Evolutionary conservation across 768 basidiomycete species (phyloP).

Genomic region (Ramaria sp.): DNA sequence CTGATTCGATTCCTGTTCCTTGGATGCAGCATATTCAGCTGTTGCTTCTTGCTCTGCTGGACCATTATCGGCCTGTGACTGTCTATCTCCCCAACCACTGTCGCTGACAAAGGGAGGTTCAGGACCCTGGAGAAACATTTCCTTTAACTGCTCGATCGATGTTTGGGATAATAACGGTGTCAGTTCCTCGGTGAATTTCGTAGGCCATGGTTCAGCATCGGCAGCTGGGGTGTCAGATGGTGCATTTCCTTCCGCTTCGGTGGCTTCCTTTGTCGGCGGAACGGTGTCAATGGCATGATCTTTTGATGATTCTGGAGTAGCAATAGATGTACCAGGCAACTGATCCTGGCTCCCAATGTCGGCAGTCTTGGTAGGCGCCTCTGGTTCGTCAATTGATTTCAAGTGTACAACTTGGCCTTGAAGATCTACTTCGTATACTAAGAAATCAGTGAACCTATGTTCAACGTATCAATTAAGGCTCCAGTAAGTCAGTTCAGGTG

Average conservation of each 20-base stretch:
- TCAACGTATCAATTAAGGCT: constrained; percentile 5
- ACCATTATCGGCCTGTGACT: constrained; percentile 25
- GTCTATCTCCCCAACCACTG: constrained; percentile 54
- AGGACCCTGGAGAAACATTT: constrained; percentile 72
- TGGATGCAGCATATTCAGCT: constrained; percentile 6
- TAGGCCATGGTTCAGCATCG: constrained; percentile 51
- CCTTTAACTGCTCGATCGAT: constrained; percentile 51
- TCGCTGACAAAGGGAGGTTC: constrained; percentile 68
- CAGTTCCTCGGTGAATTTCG: constrained; percentile 44
- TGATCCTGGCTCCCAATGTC: constrained; percentile 7
- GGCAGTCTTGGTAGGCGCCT: constrained; percentile 32
- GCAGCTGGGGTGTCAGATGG: background rate
- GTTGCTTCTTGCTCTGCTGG: constrained; percentile 4
- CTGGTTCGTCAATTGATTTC: constrained; percentile 66
- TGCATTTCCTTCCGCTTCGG: background rate
- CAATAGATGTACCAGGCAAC: background rate
- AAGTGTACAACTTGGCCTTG: constrained; percentile 74
- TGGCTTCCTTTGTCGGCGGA: background rate
- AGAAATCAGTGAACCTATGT: constrained; percentile 87
- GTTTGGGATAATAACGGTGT: constrained; percentile 53
- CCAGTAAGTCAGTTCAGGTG: constrained; percentile 1
- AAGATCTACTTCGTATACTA: constrained; percentile 85
- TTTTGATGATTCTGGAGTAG: background rate
- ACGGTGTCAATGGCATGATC: background rate
- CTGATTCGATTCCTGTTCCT: constrained; percentile 9